phyloP scores from a whole-genome alignment of 2,329 filamentous ascomycete species.

The Didymella arachidicola region DNA sequence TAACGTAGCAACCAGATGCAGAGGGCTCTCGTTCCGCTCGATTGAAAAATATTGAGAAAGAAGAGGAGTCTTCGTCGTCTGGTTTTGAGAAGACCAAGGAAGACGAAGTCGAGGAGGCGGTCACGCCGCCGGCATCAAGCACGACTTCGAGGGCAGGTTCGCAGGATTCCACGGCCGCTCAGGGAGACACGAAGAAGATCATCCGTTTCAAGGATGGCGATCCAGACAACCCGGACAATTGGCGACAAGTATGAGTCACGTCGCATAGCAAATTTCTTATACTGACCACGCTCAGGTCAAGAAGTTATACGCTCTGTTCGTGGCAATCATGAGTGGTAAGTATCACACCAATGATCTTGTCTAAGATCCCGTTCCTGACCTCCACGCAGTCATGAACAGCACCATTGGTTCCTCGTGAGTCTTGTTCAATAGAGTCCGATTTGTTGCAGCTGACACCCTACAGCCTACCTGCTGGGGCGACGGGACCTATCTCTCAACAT shows the following conservation, averaged over 20 bases:
- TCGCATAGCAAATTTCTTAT: not conserved
- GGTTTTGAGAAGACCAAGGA: slow-evolving; percentile 34
- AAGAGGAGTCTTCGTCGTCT: slow-evolving; percentile 29
- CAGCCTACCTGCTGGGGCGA: slow-evolving; percentile 67
- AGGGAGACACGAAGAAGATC: slow-evolving; percentile 32
- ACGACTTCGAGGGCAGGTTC: slow-evolving; percentile 22
- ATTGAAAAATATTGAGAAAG: slow-evolving; percentile 31
- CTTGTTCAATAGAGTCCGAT: not conserved
- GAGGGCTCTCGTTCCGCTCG: slow-evolving; percentile 28
- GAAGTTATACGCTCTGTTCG: slow-evolving; percentile 63
- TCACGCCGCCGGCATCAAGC: slow-evolving; percentile 20
- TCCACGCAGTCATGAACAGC: slow-evolving; percentile 62
- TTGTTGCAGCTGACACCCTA: not conserved
- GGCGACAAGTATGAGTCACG: slow-evolving; percentile 39
- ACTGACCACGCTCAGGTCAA: slow-evolving; percentile 53
- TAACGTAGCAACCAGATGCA: slow-evolving; percentile 23
- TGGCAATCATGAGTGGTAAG: slow-evolving; percentile 64
- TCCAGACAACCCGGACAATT: slow-evolving; percentile 54
- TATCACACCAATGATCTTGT: not conserved
- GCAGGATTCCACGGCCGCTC: slow-evolving; percentile 8
- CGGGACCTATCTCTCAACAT: slow-evolving; percentile 64
- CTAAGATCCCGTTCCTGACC: not conserved
- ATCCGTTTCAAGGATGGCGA: slow-evolving; percentile 53
- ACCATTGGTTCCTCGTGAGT: slow-evolving; percentile 67
- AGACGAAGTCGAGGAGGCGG: slow-evolving; percentile 39